Percentiles rank a stretch among this genome's conserved stretches.
These are phyloP conservation scores for Thuja plicata DNA, from an alignment of 83 land plant species.

Conservation along the genomic window DNA sequence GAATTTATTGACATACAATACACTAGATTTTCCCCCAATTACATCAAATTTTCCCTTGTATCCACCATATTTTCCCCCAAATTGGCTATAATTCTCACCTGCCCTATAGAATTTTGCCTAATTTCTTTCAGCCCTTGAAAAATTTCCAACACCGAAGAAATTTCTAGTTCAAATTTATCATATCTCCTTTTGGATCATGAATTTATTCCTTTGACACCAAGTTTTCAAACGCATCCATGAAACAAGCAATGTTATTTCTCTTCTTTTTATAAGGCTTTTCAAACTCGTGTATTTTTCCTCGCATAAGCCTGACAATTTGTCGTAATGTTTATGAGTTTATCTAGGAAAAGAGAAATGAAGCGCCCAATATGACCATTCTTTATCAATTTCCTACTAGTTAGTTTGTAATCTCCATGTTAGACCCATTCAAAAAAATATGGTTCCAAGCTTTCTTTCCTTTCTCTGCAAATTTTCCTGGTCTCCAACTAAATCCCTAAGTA, in stretches of 20 bases:
- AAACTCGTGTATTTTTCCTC: constrained; percentile 40
- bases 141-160: not conserved
- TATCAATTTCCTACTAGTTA: no score
- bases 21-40: not conserved
- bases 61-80: not conserved
- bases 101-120: not conserved
- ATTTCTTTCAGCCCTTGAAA: not conserved
- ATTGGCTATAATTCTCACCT: not conserved
- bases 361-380: no score
- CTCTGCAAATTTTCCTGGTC: no score
- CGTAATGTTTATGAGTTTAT: no score
- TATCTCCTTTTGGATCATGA: not conserved
- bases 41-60: not conserved
- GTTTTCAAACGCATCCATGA: not conserved
- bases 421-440: no score
- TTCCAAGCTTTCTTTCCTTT: no score
- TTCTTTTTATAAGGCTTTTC: constrained; percentile 1
- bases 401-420: no score
- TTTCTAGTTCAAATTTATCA: no score
- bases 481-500: no score
- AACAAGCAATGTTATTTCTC: constrained; percentile 15
- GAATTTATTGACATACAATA: not conserved
- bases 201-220: not conserved
- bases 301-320: constrained; percentile 22
- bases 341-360: no score